A percentile compares a stretch with the other conserved stretches of the same genome.
phyloP scores from a whole-genome alignment of 768 basidiomycete genomes.

The Saitozyma podzolica region DNA sequence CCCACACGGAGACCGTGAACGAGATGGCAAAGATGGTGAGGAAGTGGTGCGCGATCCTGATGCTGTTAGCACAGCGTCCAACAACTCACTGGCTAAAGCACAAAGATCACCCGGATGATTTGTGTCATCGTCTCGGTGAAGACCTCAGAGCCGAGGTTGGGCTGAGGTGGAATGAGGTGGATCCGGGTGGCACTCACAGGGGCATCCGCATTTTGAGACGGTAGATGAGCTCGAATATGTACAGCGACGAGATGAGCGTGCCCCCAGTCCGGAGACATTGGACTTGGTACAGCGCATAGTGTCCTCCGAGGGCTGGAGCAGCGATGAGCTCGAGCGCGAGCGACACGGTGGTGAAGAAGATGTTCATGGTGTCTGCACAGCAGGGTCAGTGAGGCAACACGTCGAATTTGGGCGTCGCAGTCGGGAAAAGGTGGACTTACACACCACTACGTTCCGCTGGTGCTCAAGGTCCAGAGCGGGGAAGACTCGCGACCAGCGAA shows the following conservation, averaged over 20 bases:
- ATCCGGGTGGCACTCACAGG: conserved; percentile 19
- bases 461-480: conserved; percentile 14
- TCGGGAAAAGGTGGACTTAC: conserved; percentile 10
- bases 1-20: conserved; percentile 29
- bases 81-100: no score
- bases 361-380: conserved; percentile 30
- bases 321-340: conserved; percentile 30
- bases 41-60: conserved; percentile 34
- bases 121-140: no score
- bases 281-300: conserved; percentile 23
- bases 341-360: conserved; percentile 30
- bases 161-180: no score
- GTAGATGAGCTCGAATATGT: conserved; percentile 36
- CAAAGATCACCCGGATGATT: no score
- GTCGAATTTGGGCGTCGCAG: background rate
- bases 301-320: conserved; percentile 18
- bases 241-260: conserved; percentile 21
- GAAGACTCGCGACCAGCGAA: conserved; percentile 8
- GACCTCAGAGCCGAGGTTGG: background rate
- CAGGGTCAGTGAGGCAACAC: background rate
- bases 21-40: conserved; percentile 36
- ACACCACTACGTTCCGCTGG: conserved; percentile 37
- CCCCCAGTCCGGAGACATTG: conserved; percentile 20
- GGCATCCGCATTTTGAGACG: conserved; percentile 36
- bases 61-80: background rate